phyloP scores from a whole-genome alignment of 306 rosid species.

The Erythrophleum fordii region DNA sequence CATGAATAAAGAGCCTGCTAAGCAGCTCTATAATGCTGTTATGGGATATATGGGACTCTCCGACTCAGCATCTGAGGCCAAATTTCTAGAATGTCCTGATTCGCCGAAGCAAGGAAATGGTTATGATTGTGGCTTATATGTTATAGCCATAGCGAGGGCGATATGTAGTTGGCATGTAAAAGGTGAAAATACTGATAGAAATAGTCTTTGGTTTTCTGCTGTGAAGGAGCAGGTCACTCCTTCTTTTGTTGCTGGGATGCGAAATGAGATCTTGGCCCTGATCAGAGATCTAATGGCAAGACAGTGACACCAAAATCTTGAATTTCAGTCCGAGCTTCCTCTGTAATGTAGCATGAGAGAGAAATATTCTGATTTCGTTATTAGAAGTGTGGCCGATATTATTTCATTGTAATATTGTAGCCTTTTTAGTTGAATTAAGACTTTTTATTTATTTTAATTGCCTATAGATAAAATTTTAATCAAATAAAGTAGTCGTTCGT shows the following conservation, averaged over 20 bases:
- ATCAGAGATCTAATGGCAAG: conserved; percentile 69
- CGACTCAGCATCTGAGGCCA: conserved; percentile 40
- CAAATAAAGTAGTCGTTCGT: background rate
- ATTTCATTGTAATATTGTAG: background rate
- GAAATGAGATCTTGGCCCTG: conserved; percentile 61
- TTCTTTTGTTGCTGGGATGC: conserved; percentile 57
- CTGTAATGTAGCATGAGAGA: background rate
- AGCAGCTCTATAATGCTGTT: conserved; percentile 63
- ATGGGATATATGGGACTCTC: conserved; percentile 49
- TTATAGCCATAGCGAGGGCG: conserved; percentile 66
- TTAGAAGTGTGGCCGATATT: background rate
- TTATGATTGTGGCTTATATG: conserved; percentile 87
- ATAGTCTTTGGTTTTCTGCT: conserved; percentile 61
- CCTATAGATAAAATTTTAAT: background rate
- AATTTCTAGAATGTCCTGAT: conserved; percentile 55
- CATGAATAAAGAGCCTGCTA: conserved; percentile 55
- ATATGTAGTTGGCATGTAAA: conserved; percentile 67
- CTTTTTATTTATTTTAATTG: background rate
- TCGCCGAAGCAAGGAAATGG: conserved; percentile 79
- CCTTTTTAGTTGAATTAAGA: background rate
- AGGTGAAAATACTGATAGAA: conserved; percentile 35
- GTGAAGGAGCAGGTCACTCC: conserved; percentile 71
- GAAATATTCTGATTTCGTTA: background rate
- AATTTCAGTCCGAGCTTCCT: conserved; percentile 20
- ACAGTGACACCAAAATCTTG: conserved; percentile 30